These are phyloP conservation scores for Neocallimastix lanati DNA, from an alignment of 192 early-diverging fungal species.

Conservation along the genomic window DNA sequence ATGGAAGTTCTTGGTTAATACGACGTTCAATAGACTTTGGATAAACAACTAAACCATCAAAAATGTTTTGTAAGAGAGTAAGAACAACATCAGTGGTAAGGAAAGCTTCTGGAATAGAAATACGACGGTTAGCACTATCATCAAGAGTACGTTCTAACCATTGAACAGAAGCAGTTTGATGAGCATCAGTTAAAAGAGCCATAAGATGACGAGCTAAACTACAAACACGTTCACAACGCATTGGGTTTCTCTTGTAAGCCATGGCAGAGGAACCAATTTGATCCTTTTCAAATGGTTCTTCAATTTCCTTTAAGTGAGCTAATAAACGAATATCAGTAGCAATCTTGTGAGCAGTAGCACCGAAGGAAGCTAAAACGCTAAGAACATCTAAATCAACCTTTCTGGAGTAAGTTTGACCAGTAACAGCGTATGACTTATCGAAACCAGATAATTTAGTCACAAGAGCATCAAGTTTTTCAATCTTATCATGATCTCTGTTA, in stretches of 20 bases:
- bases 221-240: conserved; percentile 95
- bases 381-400: conserved; percentile 93
- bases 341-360: conserved; percentile 89
- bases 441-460: conserved; percentile 84
- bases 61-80: conserved; percentile 87
- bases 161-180: conserved; percentile 79
- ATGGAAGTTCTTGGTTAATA: conserved; percentile 86
- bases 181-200: conserved; percentile 67
- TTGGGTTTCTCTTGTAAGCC: conserved; percentile 99
- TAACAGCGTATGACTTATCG: conserved; percentile 64
- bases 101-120: conserved; percentile 90
- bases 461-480: conserved; percentile 73
- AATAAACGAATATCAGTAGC: conserved; percentile 90
- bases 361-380: conserved; percentile 69
- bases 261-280: conserved; percentile 94
- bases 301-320: conserved; percentile 92
- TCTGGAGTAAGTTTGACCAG: conserved; percentile 94
- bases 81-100: conserved; percentile 92
- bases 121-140: conserved; percentile 89
- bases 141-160: conserved; percentile 87
- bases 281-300: conserved; percentile 98
- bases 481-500: conserved; percentile 81
- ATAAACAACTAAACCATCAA: conserved; percentile 92
- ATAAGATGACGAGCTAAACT: conserved; percentile 87
- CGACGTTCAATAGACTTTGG: conserved; percentile 80